Evolutionary conservation across 1,139 yeast genomes (phyloP).

Genomic region (Geotrichum macrosporum): DNA sequence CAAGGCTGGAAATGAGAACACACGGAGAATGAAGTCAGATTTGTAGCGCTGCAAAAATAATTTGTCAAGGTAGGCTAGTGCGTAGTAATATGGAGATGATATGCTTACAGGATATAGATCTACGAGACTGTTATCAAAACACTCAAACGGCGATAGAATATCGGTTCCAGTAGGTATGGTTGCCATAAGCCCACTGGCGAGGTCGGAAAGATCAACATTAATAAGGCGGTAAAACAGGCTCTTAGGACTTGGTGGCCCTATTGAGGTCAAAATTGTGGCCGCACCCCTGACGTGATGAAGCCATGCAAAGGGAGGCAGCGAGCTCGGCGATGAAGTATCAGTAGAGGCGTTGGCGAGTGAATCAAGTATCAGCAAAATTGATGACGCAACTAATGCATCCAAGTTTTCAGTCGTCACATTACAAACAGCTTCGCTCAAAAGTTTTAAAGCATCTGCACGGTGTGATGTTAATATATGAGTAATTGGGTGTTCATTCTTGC

Average conservation of each 20-base stretch:
- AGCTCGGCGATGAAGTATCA: conserved; percentile 36
- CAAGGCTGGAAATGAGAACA: conserved; percentile 91
- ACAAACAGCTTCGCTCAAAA: conserved; percentile 78
- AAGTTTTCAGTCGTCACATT: conserved; percentile 79
- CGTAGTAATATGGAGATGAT: conserved; percentile 78
- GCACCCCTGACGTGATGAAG: conserved; percentile 96
- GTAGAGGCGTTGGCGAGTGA: conserved; percentile 92
- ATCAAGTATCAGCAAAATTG: conserved; percentile 83
- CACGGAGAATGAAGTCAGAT: conserved; percentile 78
- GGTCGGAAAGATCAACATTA: conserved; percentile 72
- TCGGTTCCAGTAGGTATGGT: conserved; percentile 4
- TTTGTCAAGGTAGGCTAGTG: conserved; percentile 81
- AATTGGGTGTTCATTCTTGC: conserved; percentile 25
- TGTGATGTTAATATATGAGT: conserved; percentile 84
- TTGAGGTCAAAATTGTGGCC: conserved; percentile 89
- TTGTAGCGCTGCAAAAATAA: conserved; percentile 72
- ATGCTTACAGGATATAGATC: conserved; percentile 83
- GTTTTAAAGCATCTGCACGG: conserved; percentile 76
- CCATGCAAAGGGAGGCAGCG: conserved; percentile 92
- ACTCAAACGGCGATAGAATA: conserved; percentile 48
- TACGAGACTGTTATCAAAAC: conserved; percentile 80
- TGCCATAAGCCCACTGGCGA: conserved; percentile 30
- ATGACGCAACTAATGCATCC: conserved; percentile 90
- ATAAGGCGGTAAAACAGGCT: conserved; percentile 38
- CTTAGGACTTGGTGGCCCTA: conserved; percentile 83